Evolutionary conservation across 768 basidiomycete genomes (phyloP).

Genomic region (Suillus occidentalis): DNA sequence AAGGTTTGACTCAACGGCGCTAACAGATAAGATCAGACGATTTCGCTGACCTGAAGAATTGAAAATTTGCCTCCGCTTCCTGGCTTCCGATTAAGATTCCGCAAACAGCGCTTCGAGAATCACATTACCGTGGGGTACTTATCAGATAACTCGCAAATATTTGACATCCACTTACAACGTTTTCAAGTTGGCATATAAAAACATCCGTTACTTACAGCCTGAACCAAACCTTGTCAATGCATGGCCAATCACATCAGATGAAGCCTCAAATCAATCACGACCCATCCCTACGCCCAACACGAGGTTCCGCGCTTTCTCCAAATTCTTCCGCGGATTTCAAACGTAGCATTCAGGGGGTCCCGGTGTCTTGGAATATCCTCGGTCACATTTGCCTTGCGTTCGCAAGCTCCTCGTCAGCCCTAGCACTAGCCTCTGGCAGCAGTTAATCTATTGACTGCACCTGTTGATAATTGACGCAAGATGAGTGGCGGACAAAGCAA

Average conservation of each 20-base stretch:
- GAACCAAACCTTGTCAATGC: conserved; percentile 4
- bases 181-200: conserved; percentile 4
- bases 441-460: neutral
- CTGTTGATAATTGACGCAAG: neutral
- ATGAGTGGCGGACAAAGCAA: neutral
- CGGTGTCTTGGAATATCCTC: conserved; percentile 8
- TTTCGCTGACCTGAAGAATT: neutral
- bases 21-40: conserved; percentile 3
- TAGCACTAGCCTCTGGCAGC: neutral
- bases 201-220: neutral
- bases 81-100: neutral
- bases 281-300: conserved; percentile 7
- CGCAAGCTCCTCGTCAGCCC: neutral
- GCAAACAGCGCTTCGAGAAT: neutral
- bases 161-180: neutral
- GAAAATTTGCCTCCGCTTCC: conserved; percentile 1
- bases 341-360: conserved; percentile 2
- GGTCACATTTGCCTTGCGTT: neutral
- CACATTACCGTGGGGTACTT: neutral
- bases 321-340: conserved; percentile 8
- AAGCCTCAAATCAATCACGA: conserved; percentile 7
- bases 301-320: conserved; percentile 7
- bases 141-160: neutral
- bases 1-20: neutral
- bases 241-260: conserved; percentile 8